A percentile compares a stretch with the other conserved stretches of the same genome.
phyloP scores from a whole-genome alignment of 2,329 filamentous ascomycete genomes.

The Lomentospora prolificans region DNA sequence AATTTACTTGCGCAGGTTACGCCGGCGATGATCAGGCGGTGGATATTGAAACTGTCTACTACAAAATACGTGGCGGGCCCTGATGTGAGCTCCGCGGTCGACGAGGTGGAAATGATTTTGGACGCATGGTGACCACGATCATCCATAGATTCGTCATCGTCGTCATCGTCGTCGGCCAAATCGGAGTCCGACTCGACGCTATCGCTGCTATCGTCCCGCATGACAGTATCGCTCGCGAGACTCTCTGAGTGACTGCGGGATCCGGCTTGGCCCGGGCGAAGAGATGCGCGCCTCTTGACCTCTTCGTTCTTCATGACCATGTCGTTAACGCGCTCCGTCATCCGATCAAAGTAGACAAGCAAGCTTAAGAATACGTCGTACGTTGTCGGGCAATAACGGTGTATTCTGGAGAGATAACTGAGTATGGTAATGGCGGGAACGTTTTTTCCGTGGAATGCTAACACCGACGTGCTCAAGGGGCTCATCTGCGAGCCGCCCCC shows the following conservation, averaged over 20 bases:
- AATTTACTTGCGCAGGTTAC: conserved; percentile 99
- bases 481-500: conserved; percentile 50
- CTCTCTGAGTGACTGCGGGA: background rate
- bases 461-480: conserved; percentile 54
- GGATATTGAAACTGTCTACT: conserved; percentile 98
- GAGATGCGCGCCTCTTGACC: conserved; percentile 26
- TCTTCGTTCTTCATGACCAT: conserved; percentile 60
- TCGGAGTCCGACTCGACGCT: conserved; percentile 40
- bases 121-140: conserved; percentile 12
- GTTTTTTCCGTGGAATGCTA: conserved; percentile 97
- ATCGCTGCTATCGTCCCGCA: conserved; percentile 24
- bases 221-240: conserved; percentile 20
- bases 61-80: conserved; percentile 62
- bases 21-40: conserved; percentile 88
- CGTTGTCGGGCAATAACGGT: conserved; percentile 97
- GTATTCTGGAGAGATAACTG: conserved; percentile 90
- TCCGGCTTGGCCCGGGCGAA: conserved; percentile 1
- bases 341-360: conserved; percentile 95
- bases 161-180: conserved; percentile 33
- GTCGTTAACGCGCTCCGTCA: conserved; percentile 92
- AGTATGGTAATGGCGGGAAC: conserved; percentile 94
- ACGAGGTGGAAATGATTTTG: conserved; percentile 14
- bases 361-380: conserved; percentile 96
- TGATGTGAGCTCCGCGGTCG: conserved; percentile 7
- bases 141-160: conserved; percentile 19